Conservation (phyloP, 139 green algal species). For the Chlorella sp. region DNA sequence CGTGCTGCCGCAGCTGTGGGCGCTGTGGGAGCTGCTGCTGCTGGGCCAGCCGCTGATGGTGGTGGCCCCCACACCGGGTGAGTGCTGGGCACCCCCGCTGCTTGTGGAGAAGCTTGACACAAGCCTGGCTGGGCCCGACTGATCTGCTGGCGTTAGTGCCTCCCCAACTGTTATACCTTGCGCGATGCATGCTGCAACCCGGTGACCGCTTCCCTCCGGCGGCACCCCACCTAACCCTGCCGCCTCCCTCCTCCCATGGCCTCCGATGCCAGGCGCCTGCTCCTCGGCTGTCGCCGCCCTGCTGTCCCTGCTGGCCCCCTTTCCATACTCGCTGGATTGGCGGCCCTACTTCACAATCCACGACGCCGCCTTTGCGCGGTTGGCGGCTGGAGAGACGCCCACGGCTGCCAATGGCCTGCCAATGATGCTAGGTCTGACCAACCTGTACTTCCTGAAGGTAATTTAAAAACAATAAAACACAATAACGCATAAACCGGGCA, state of each 20-base stretch:
- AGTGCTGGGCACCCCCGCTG: not conserved
- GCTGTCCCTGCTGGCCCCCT: conserved; percentile 72
- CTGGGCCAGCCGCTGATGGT: conserved; percentile 83
- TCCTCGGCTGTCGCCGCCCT: conserved; percentile 75
- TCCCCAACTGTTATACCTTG: too few species aligned
- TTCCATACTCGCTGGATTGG: conserved; percentile 79
- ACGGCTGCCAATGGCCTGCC: conserved; percentile 51
- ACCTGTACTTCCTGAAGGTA: conserved; percentile 89
- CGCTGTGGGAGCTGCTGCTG: conserved; percentile 88
- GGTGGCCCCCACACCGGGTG: conserved; percentile 43
- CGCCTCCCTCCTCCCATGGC: not conserved
- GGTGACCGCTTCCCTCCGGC: too few species aligned
- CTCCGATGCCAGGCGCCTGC: conserved; percentile 56
- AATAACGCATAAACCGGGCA: too few species aligned
- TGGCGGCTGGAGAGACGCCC: conserved; percentile 56
- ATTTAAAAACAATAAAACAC: too few species aligned
- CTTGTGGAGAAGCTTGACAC: too few species aligned
- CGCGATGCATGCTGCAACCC: too few species aligned
- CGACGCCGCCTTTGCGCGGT: conserved; percentile 72
- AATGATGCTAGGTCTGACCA: conserved; percentile 87
- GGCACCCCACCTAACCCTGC: not conserved
- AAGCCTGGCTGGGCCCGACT: too few species aligned
- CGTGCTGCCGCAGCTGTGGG: conserved; percentile 64
- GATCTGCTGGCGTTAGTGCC: too few species aligned
- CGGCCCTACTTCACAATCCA: conserved; percentile 96